Conservation (phyloP, 2,329 filamentous ascomycete genomes). For the Karstenula rhodostoma region DNA sequence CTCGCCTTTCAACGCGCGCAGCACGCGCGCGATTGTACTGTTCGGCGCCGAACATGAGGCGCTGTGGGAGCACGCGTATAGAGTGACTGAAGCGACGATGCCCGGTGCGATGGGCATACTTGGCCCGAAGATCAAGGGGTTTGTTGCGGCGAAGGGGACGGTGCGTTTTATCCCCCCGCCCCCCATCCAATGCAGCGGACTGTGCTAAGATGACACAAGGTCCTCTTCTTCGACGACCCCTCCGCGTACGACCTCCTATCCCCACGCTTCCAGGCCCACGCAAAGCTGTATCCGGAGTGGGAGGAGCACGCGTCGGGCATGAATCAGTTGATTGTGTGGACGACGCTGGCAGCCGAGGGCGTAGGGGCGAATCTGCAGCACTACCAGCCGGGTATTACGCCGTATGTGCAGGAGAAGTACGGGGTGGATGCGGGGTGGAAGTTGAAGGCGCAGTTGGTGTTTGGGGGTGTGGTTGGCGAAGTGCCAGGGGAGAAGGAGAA, state of each 20-base stretch:
- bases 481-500: constrained; percentile 36
- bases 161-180: constrained; percentile 18
- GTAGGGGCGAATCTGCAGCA: constrained; percentile 39
- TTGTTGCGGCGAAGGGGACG: constrained; percentile 30
- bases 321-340: constrained; percentile 38
- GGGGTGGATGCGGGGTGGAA: constrained; percentile 33
- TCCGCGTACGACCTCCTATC: constrained; percentile 23
- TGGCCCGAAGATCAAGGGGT: constrained; percentile 33
- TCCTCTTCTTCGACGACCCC: constrained; percentile 33
- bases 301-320: constrained; percentile 35
- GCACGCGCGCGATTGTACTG: constrained; percentile 36
- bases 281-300: constrained; percentile 29
- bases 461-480: constrained; percentile 43
- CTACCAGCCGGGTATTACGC: constrained; percentile 36
- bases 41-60: constrained; percentile 34
- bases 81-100: constrained; percentile 23
- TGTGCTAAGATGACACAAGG: constrained; percentile 7
- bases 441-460: constrained; percentile 36
- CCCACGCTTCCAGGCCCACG: constrained; percentile 25
- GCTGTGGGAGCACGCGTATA: constrained; percentile 35
- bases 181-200: background rate
- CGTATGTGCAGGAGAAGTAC: constrained; percentile 31
- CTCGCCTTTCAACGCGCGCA: constrained; percentile 42
- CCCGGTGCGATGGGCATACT: constrained; percentile 27
- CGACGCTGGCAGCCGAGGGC: constrained; percentile 36